Conservation (phyloP, 192 early-diverging fungal species). For the Anaeromyces robustus region DNA sequence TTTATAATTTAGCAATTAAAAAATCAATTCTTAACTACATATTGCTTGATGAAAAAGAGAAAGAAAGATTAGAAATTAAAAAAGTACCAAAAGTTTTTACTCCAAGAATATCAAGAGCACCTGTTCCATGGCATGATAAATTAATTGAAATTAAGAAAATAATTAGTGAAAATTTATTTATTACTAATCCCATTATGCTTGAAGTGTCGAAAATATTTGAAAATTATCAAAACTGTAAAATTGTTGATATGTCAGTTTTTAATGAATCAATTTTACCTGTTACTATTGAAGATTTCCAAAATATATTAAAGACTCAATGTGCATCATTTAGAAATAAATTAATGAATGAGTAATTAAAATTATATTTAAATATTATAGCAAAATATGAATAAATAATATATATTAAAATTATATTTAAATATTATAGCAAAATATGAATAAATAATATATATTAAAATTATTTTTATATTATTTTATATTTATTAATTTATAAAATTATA, state of each 20-base stretch:
- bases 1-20: conserved; percentile 23
- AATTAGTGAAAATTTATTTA: conserved; percentile 28
- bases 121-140: conserved; percentile 40
- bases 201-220: conserved; percentile 23
- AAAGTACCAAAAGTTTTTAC: conserved; percentile 11
- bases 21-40: conserved; percentile 41
- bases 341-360: conserved; percentile 27
- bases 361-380: conserved; percentile 4
- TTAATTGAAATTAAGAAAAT: conserved; percentile 11
- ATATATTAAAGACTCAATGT: conserved; percentile 32
- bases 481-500: neutral
- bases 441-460: too few species aligned
- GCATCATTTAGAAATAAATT: conserved; percentile 26
- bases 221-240: conserved; percentile 13
- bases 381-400: too few species aligned
- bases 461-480: too few species aligned
- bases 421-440: too few species aligned
- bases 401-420: too few species aligned
- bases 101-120: conserved; percentile 29
- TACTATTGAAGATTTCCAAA: conserved; percentile 35
- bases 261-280: conserved; percentile 24
- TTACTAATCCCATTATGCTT: conserved; percentile 38
- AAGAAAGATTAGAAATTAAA: conserved; percentile 26
- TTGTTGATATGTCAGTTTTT: conserved; percentile 34
- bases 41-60: conserved; percentile 28